A percentile compares a stretch with the other conserved stretches of the same genome.
Evolutionary conservation across 176 grass and related monocot species (phyloP).

Genomic region (Urochloa ruziziensis): DNA sequence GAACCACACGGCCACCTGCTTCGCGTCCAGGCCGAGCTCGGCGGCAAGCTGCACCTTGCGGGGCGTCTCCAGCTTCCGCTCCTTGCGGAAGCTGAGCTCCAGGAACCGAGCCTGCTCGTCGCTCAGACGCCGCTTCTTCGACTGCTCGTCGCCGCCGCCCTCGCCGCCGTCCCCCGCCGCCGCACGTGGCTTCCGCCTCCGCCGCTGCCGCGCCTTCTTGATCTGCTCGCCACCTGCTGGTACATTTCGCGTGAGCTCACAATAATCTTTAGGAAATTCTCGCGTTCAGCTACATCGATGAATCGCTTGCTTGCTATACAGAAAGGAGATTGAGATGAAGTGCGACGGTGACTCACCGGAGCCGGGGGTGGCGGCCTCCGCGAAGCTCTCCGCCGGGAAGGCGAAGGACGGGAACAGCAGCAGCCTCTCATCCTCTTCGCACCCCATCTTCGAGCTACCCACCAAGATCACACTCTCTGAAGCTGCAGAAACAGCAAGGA

Average conservation of each 20-base stretch:
- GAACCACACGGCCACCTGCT: constrained; percentile 98
- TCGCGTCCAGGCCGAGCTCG: constrained; percentile 80
- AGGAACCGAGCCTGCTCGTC: constrained; percentile 77
- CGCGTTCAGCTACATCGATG: neutral
- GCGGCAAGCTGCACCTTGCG: constrained; percentile 84
- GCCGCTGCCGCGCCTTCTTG: constrained; percentile 56
- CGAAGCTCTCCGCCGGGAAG: constrained; percentile 32
- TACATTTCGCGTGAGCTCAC: neutral
- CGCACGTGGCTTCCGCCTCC: constrained; percentile 53
- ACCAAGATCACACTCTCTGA: neutral
- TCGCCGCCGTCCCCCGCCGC: neutral
- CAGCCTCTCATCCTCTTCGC: constrained; percentile 51
- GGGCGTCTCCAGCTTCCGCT: constrained; percentile 79
- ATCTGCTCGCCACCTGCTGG: constrained; percentile 39
- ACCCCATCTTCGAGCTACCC: constrained; percentile 29
- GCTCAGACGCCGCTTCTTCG: constrained; percentile 80
- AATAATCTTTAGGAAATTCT: neutral
- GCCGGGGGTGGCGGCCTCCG: constrained; percentile 21
- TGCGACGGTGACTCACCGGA: neutral
- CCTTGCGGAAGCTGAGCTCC: constrained; percentile 78
- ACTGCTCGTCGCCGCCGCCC: constrained; percentile 1
- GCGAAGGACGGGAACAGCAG: constrained; percentile 51
- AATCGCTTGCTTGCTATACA: too few relatives aligned
- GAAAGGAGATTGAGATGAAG: neutral
- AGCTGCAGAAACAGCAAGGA: neutral